phyloP scores from a whole-genome alignment of 257 asterid species.

The Eucommia ulmoides region DNA sequence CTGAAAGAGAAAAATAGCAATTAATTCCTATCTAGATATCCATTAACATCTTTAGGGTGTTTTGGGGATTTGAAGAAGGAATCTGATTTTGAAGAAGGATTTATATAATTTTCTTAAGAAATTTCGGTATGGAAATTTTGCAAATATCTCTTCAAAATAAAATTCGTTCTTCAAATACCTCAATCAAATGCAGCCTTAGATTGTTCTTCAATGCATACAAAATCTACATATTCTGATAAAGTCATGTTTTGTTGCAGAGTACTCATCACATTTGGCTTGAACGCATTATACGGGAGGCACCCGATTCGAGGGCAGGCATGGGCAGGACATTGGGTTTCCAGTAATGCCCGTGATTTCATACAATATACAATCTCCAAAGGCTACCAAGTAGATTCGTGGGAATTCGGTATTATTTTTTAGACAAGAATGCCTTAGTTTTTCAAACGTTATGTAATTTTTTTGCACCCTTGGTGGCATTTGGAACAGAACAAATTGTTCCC shows the following conservation, averaged over 20 bases:
- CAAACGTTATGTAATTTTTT: too few relatives aligned
- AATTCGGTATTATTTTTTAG: constrained; percentile 45
- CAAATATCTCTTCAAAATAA: not conserved
- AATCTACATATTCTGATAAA: too few relatives aligned
- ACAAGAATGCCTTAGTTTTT: too few relatives aligned
- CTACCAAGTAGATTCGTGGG: constrained; percentile 79
- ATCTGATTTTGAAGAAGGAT: not conserved
- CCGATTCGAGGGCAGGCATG: constrained; percentile 32
- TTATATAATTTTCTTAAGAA: too few relatives aligned
- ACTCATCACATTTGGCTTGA: constrained; percentile 72
- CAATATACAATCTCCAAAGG: constrained; percentile 59
- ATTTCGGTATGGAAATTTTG: not conserved
- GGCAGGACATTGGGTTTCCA: constrained; percentile 75
- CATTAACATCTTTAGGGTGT: too few relatives aligned
- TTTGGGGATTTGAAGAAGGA: not conserved
- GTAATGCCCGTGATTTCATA: constrained; percentile 64
- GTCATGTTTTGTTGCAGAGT: constrained; percentile 34
- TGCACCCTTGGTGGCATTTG: too few relatives aligned
- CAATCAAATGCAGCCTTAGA: not conserved
- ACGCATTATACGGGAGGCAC: constrained; percentile 79
- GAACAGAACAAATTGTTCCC: too few relatives aligned
- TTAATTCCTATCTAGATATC: too few relatives aligned
- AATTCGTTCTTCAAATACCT: too few relatives aligned
- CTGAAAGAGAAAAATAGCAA: too few relatives aligned
- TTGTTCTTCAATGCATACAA: too few relatives aligned